phyloP scores from a whole-genome alignment of 2,329 filamentous ascomycete genomes.

The Fusarium xyrophilum region DNA sequence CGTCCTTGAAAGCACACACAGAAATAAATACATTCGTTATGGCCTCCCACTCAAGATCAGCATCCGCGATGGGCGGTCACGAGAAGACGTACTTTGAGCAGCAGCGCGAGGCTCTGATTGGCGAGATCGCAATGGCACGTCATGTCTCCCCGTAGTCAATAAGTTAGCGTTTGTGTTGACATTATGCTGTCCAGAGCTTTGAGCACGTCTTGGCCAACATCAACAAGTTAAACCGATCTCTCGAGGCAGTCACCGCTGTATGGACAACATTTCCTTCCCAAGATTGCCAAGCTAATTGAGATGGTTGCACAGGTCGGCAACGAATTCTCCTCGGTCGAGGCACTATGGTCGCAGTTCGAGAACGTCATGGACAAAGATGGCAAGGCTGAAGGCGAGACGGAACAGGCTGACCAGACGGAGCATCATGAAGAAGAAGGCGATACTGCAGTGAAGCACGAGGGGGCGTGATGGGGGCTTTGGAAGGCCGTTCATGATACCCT shows the following conservation, averaged over 20 bases:
- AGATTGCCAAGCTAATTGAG: background rate
- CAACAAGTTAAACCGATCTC: constrained; percentile 89
- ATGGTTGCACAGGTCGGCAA: constrained; percentile 76
- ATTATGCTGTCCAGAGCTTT: constrained; percentile 62
- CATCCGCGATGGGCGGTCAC: constrained; percentile 42
- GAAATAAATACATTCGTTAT: constrained; percentile 34
- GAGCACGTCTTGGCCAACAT: constrained; percentile 95
- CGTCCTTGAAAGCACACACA: background rate
- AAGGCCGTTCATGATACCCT: constrained; percentile 32
- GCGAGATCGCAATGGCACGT: constrained; percentile 74
- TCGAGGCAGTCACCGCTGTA: constrained; percentile 91
- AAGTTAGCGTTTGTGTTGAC: background rate
- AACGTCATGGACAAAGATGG: constrained; percentile 84
- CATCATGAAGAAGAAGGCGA: constrained; percentile 15
- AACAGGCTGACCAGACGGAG: constrained; percentile 33
- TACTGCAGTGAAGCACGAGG: constrained; percentile 23
- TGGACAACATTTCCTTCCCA: constrained; percentile 32
- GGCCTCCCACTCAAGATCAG: constrained; percentile 44
- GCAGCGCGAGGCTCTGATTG: constrained; percentile 74
- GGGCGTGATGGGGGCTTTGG: constrained; percentile 7
- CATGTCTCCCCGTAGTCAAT: background rate
- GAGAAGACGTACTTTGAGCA: constrained; percentile 74
- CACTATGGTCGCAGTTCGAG: constrained; percentile 96
- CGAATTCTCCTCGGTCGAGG: constrained; percentile 96
- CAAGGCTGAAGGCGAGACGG: constrained; percentile 24